Base-by-base conservation (phyloP, 257 asterid genomes). In the Solanum gracilifrons region DNA sequence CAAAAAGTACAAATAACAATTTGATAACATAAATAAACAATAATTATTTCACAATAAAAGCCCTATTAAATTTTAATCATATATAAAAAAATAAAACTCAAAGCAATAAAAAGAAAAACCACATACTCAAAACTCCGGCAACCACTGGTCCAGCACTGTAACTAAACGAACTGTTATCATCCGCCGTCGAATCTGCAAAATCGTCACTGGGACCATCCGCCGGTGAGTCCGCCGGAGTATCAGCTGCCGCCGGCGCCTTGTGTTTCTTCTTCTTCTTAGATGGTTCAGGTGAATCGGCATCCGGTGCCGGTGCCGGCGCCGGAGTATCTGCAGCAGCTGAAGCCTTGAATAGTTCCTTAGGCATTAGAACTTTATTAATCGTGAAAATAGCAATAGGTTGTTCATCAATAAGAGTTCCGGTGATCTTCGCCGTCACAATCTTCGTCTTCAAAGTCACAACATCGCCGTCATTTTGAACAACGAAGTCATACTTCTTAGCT, bases 271-370 rank as follows among this genome's bases (percentile, higher is more conserved):
- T 88, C 88, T 71, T 88, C 88, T 84, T 92, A 7, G 88, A 64
- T 25, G 90, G 51, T 60, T 87, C 85, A 4, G 94, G 94, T 1
- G 95, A 79, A 3, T 87, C 90, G 1, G 92, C 93, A 25, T 27
- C 94, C 1, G 96, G 94, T 3, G 92, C 92, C 12, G 95, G 97
- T 0, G 94, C 93, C 9, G 97, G 97, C 9, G 95, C 93, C 32
- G 94, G 93, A 0, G 92, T 82, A 18, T 90, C 90, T n/a, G 72
- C 32, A 4, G 91, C 88, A 10, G 74, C 62, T 32, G 80, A 85
- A 55, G 84, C 86, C 89, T 91, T 92, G 72, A 91, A 92, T 85
- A 94, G 60, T 60, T 94, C 96, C 88, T 51, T 85, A 1, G 96
- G 95, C 86, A 88, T 10, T 75, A 94, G 39, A 27, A 94, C 97